Percentiles rank a stretch among this genome's conserved stretches.
These are phyloP conservation scores for Arthrobotrys pseudoclavata DNA, from an alignment of 2,329 filamentous ascomycete species.

Conservation along the genomic window DNA sequence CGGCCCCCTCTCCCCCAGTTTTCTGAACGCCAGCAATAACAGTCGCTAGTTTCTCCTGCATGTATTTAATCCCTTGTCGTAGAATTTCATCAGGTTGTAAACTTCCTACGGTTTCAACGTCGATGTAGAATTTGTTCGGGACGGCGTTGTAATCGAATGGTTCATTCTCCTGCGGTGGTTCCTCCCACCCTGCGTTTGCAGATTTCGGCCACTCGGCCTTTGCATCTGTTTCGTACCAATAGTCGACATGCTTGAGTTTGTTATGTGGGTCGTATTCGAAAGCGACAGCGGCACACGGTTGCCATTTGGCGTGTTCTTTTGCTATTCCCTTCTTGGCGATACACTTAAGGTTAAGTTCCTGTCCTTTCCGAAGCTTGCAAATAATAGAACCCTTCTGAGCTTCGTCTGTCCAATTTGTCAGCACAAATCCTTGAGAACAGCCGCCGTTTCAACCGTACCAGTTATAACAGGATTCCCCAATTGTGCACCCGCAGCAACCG, in stretches of 20 bases:
- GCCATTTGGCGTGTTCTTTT: conserved; percentile 99
- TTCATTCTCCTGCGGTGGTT: conserved; percentile 83
- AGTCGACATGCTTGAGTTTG: conserved; percentile 89
- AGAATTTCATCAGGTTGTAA: conserved; percentile 92
- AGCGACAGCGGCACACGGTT: conserved; percentile 88
- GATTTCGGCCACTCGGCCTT: conserved; percentile 88
- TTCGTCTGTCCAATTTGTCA: conserved; percentile 79
- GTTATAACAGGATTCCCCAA: conserved; percentile 63
- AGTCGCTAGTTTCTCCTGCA: conserved; percentile 89
- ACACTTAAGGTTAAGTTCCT: conserved; percentile 90
- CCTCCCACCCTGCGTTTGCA: conserved; percentile 83
- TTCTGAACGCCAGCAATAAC: conserved; percentile 77
- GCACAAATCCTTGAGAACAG: conserved; percentile 71
- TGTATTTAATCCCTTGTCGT: conserved; percentile 85
- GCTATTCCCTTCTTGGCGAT: conserved; percentile 98
- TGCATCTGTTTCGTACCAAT: conserved; percentile 93
- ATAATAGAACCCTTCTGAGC: conserved; percentile 87
- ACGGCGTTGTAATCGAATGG: conserved; percentile 91
- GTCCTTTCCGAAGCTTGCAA: conserved; percentile 87
- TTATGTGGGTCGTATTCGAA: conserved; percentile 99
- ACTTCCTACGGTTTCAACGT: conserved; percentile 89
- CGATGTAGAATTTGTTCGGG: conserved; percentile 89
- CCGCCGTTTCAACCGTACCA: conserved; percentile 74
- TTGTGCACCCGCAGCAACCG: conserved; percentile 70
- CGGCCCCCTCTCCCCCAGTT: conserved; percentile 72